phyloP scores from a whole-genome alignment of 495 filamentous ascomycete species.

The Lophium mytilinum region DNA sequence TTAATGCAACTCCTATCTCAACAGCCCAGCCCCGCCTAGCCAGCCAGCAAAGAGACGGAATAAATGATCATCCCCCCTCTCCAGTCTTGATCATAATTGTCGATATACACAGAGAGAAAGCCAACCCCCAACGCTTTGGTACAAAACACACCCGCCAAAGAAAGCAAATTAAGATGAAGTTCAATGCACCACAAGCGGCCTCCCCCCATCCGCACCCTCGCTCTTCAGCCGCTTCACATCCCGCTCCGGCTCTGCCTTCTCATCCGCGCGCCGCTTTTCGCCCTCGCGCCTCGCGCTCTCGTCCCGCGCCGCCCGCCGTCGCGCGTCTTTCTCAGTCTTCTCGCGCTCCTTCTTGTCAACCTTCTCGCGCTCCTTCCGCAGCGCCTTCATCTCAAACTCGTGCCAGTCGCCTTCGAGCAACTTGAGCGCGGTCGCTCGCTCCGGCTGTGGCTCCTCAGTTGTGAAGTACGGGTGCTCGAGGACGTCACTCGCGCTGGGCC shows the following conservation, averaged over 20 bases:
- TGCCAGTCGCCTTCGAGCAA: slow-evolving; percentile 95
- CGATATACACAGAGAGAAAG: no score
- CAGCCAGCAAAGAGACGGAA: no score
- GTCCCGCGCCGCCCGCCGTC: slow-evolving; percentile 16
- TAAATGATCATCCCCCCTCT: no score
- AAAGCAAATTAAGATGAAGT: no score
- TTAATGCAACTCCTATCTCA: no score
- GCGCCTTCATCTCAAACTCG: slow-evolving; percentile 95
- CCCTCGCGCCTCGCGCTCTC: slow-evolving; percentile 5
- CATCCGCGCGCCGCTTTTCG: slow-evolving; percentile 27
- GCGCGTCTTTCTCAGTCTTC: no score
- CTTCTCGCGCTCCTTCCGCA: slow-evolving; percentile 81
- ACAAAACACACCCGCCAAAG: no score
- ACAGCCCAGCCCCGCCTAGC: no score
- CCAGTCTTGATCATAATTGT: no score
- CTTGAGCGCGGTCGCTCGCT: slow-evolving; percentile 75
- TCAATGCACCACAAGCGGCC: no score
- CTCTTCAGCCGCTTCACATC: slow-evolving; percentile 22
- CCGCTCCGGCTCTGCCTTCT: slow-evolving; percentile 8
- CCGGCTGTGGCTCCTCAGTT: slow-evolving; percentile 68
- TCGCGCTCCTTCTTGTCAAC: slow-evolving; percentile 65
- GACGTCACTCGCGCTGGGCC: slow-evolving; percentile 78
- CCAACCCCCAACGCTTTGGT: no score
- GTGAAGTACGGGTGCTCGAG: slow-evolving; percentile 85
- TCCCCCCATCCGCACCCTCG: background rate